Percentiles rank a stretch among this genome's conserved stretches.
Evolutionary conservation across 139 green algal species (phyloP).

Genomic region (Microglena sp.): DNA sequence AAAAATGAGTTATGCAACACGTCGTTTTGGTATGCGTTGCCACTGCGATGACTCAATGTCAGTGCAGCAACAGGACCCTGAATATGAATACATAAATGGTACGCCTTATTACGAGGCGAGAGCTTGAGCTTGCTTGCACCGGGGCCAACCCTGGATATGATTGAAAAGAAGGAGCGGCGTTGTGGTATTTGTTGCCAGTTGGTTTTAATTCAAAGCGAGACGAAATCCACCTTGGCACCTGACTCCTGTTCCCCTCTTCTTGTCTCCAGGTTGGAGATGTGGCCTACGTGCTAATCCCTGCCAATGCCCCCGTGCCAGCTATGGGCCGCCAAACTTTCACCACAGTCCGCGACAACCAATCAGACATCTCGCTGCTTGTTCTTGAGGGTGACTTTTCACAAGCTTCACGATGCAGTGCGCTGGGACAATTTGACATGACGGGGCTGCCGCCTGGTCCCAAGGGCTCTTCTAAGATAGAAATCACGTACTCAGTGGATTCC

Average conservation of each 20-base stretch:
- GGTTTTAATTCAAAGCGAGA: too few species aligned
- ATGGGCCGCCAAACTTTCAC: constrained; percentile 42
- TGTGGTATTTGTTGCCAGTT: too few species aligned
- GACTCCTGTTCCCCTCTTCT: too few species aligned
- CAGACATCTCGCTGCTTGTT: constrained; percentile 46
- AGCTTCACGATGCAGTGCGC: constrained; percentile 37
- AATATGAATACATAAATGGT: too few species aligned
- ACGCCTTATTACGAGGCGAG: too few species aligned
- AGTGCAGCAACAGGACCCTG: too few species aligned
- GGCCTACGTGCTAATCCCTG: constrained; percentile 41
- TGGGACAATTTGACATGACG: constrained; percentile 55
- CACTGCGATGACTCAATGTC: background rate
- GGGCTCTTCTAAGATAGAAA: constrained; percentile 22
- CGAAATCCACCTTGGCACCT: too few species aligned
- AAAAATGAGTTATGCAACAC: background rate
- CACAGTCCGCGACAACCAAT: constrained; percentile 42
- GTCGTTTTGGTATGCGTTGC: background rate
- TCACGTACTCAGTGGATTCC: constrained; percentile 34
- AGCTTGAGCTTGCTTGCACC: too few species aligned
- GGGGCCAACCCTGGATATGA: too few species aligned
- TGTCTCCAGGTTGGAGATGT: constrained; percentile 27
- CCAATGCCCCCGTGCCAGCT: constrained; percentile 21
- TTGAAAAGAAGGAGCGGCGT: too few species aligned
- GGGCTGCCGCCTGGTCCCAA: constrained; percentile 22
- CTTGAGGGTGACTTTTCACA: constrained; percentile 37